These are phyloP conservation scores for Mycena galericulata DNA, from an alignment of 768 basidiomycete genomes.

Conservation along the genomic window DNA sequence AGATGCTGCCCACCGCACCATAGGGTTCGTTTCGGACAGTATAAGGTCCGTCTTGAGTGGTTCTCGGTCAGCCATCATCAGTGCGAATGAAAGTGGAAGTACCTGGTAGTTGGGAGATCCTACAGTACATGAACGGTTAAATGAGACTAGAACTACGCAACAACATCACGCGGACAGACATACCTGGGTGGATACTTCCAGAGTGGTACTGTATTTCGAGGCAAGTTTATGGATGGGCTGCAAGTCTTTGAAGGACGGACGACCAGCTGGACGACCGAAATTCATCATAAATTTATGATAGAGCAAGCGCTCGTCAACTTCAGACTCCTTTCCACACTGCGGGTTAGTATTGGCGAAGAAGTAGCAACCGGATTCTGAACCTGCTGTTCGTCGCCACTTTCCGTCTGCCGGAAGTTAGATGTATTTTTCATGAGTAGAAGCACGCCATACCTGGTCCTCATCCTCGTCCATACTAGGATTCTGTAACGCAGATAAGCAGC, in stretches of 20 bases:
- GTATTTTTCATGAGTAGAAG: neutral
- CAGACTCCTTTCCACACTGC: neutral
- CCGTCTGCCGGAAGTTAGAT: neutral
- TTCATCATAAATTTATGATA: neutral
- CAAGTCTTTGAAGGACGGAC: neutral
- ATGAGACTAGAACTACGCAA: too few species aligned
- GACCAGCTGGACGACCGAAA: neutral
- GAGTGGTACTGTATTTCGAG: too few species aligned
- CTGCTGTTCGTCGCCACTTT: neutral
- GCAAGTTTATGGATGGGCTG: neutral
- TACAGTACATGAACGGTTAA: neutral
- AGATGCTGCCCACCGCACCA: neutral
- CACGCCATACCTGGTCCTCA: neutral
- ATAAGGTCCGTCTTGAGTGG: neutral
- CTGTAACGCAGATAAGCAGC: neutral
- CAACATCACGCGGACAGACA: neutral
- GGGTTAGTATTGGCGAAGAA: neutral
- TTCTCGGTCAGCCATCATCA: neutral
- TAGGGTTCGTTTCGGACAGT: slow-evolving; percentile 6
- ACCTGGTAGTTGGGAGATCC: neutral
- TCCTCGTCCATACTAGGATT: neutral
- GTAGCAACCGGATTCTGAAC: neutral
- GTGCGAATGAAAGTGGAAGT: neutral
- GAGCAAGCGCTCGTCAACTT: neutral
- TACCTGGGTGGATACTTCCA: neutral